These are phyloP conservation scores for Boechera divaricarpa DNA, from an alignment of 345 rosid species.

Conservation along the genomic window DNA sequence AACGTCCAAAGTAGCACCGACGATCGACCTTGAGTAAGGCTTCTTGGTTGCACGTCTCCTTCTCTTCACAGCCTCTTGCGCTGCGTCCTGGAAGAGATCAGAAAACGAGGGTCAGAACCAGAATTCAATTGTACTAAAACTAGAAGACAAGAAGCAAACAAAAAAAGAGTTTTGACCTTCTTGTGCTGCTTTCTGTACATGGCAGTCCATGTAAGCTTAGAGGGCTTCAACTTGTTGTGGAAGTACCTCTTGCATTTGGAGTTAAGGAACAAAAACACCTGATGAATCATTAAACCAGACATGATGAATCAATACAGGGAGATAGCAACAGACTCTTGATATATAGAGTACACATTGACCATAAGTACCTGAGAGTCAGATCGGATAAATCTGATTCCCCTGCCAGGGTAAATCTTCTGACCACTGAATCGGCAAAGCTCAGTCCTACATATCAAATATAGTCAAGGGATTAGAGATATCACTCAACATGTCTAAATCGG, in stretches of 20 bases:
- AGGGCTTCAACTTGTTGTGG: constrained; percentile 79
- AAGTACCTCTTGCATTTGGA: constrained; percentile 85
- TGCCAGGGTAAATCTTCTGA: constrained; percentile 78
- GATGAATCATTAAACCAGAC: background rate
- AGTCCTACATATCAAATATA: constrained; percentile 52
- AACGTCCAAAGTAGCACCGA: constrained; percentile 74
- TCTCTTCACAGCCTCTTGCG: constrained; percentile 74
- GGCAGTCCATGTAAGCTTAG: constrained; percentile 83
- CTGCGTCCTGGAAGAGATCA: constrained; percentile 54
- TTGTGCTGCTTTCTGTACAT: constrained; percentile 86
- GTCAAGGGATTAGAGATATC: constrained; percentile 1
- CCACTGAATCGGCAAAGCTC: constrained; percentile 83
- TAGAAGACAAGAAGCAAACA: background rate
- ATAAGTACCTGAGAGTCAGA: constrained; percentile 70
- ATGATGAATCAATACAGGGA: background rate
- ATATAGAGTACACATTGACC: background rate
- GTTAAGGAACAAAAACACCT: constrained; percentile 78
- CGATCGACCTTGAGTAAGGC: constrained; percentile 79
- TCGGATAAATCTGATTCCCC: constrained; percentile 72
- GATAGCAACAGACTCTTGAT: background rate
- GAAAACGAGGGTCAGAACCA: background rate
- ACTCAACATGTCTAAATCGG: background rate
- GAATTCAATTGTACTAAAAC: background rate
- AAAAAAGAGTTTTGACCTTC: constrained; percentile 50
- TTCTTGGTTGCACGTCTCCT: constrained; percentile 68